phyloP scores from a whole-genome alignment of 1,284 basidiomycete species.

The Microstroma glucosiphilum region DNA sequence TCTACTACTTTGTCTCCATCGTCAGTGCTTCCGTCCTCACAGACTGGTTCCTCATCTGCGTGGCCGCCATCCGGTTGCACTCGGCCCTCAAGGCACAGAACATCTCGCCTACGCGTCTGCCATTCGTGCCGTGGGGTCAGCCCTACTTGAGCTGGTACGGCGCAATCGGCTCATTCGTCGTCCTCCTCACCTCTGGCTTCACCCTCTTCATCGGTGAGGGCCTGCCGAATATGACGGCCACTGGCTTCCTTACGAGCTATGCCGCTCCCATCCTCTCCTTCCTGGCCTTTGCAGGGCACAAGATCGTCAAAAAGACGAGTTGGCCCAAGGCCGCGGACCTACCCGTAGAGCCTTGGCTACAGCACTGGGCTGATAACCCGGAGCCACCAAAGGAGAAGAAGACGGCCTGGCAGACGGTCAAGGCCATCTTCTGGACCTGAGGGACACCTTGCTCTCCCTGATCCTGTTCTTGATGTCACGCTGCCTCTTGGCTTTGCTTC shows the following conservation, averaged over 20 bases:
- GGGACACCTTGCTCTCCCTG: too few relatives aligned
- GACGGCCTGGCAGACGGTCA: not conserved
- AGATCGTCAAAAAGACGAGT: not conserved
- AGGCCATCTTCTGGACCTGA: slow-evolving; percentile 5
- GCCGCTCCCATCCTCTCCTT: slow-evolving; percentile 2
- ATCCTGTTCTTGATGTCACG: too few relatives aligned
- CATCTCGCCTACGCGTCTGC: not conserved
- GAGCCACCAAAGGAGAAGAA: not conserved
- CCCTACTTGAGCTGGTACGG: slow-evolving; percentile 2
- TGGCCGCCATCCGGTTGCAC: not conserved
- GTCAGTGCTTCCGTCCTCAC: not conserved
- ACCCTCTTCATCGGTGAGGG: slow-evolving; percentile 7
- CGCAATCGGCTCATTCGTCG: not conserved
- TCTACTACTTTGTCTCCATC: slow-evolving; percentile 7
- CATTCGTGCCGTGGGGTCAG: slow-evolving; percentile 1
- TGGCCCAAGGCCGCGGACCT: not conserved
- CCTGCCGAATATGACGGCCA: not conserved
- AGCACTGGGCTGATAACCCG: slow-evolving; percentile 1
- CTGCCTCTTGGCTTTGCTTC: slow-evolving; percentile 34
- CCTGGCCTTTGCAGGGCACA: not conserved
- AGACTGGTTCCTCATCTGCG: slow-evolving; percentile 3
- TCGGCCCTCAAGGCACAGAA: not conserved
- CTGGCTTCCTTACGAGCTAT: not conserved
- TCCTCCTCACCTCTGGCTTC: not conserved
- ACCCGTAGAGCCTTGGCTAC: not conserved